Base-by-base conservation (phyloP, 2,329 filamentous ascomycete species). In the Sporothrix pseudoabietina region DNA sequence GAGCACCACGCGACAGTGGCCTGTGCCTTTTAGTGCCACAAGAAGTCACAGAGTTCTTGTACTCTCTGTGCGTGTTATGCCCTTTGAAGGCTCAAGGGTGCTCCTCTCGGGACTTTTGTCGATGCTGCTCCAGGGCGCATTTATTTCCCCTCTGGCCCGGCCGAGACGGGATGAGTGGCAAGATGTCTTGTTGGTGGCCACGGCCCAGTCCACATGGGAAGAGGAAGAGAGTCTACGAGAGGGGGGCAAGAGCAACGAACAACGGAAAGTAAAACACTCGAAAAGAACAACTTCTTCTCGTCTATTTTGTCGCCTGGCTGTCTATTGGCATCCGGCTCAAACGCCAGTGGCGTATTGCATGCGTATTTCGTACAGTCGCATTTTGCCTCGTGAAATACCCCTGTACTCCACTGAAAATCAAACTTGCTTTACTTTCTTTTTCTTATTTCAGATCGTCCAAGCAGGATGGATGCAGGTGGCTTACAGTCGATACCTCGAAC, bases 311-410 rank as follows among this genome's bases (percentile, higher is more conserved):
- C 22, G 26, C 26, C 54, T n/a, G 6, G 57, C 57, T 35, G 57
- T 39, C 57, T 61, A 61, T 61, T 39, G 57, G 32, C 57, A 61
- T 61, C 57, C 9, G 57, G 30, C 32, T 61, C 57, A 61, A n/a
- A n/a, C 30, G n/a, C 57, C 57, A 61, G 57, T 61, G 57, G 57
- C 57, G 57, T 61, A 61, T 61, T 61, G 26, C 32, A 19, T 61
- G 26, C 54, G 26, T 30, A 16, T 55, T 52, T 55, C 55, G 12
- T 35, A n/a, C 30, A 59, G 55, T 59, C 30, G 55, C 55, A 59
- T 59, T 59, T 59, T 35, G 55, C 55, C 55, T 59, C 55, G 44
- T 49, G 19, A 49, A 49, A 49, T 44, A 49, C 44, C 44, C 14
- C 44, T 19, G 49, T 54, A 49, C 14, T 49, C 52, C n/a, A 16